These are phyloP conservation scores for Lobosporangium transversale DNA, from an alignment of 192 early-diverging fungal genomes.

Conservation along the genomic window DNA sequence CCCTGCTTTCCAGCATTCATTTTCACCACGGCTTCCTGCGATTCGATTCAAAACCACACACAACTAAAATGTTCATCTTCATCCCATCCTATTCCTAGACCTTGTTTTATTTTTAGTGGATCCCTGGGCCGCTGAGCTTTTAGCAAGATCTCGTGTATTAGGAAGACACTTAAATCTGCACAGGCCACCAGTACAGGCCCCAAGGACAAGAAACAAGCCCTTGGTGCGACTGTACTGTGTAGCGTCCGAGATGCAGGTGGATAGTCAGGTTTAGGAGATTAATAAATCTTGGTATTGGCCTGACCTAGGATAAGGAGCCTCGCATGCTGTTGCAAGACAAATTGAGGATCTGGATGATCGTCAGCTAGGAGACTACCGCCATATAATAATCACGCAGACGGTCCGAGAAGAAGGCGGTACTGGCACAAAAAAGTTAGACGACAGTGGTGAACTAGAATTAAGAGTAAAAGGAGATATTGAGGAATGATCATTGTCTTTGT, in stretches of 20 bases:
- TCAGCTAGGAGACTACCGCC: constrained; percentile 89
- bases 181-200: constrained; percentile 36
- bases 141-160: constrained; percentile 42
- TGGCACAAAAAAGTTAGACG: too few relatives aligned
- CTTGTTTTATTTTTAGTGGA: too few relatives aligned
- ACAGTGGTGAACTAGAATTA: too few relatives aligned
- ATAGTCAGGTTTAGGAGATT: constrained; percentile 52
- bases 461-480: too few relatives aligned
- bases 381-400: constrained; percentile 82
- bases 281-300: constrained; percentile 87
- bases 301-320: constrained; percentile 81
- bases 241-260: constrained; percentile 44
- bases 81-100: constrained; percentile 3
- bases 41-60: constrained; percentile 49
- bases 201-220: constrained; percentile 21
- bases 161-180: constrained; percentile 45
- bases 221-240: constrained; percentile 37
- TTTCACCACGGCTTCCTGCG: constrained; percentile 37
- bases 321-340: constrained; percentile 58
- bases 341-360: constrained; percentile 71
- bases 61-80: constrained; percentile 38
- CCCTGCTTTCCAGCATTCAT: constrained; percentile 35
- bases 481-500: too few relatives aligned
- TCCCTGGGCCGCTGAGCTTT: constrained; percentile 23
- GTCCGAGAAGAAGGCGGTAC: constrained; percentile 43